Evolutionary conservation across 2,329 filamentous ascomycete genomes (phyloP), one percentile per base, ranked within the genome.

Genomic region (Chrysosphaeria jannelii): DNA sequence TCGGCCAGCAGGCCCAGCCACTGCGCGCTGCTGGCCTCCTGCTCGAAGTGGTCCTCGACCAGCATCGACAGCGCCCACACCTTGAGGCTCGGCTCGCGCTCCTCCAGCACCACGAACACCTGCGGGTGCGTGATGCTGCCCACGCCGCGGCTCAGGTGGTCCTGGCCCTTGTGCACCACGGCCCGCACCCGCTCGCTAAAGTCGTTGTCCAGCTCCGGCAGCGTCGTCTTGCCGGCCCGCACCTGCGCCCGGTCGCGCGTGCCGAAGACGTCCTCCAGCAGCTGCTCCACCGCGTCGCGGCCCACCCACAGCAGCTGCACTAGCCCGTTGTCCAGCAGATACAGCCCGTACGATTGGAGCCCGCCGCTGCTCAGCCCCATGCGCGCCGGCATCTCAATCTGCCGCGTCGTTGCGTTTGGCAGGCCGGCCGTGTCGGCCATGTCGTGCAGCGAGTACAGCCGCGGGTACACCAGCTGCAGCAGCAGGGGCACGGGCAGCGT

Each of bases 271-370:
- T 97, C 85, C 24, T 57, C 46, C 19, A 93, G 52, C 15, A 97
- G 57, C 39, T 89, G 76, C 2, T 78, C 76, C 14, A 97, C 76
- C 2, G 81, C 70, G 34, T 97, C 81, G 17, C 79, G 66, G 9
- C 85, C 85, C 11, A 93, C 58, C 85, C 85, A 97, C 22, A 97
- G 48, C 56, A 97, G 97, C 42, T 97, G 85, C 5, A 76, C 91
- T 45, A 91, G 81, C 3, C 79, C 79, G 38, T 97, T 85, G 36
- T 97, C 85, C 35, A 97, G 85, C 27, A 97, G 58, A 44, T 97
- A 97, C 10, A 97, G 51, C 14, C 85, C 85, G 39, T 88, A 90
- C 1, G 78, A 61, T 4, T 76, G 74, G 23, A 97, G 59, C 22
- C 71, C 63, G 42, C 81, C 76, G 2, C 79, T 90, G 3, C 76